Conservation (phyloP, 768 basidiomycete genomes). For the Naganishia friedmannii region DNA sequence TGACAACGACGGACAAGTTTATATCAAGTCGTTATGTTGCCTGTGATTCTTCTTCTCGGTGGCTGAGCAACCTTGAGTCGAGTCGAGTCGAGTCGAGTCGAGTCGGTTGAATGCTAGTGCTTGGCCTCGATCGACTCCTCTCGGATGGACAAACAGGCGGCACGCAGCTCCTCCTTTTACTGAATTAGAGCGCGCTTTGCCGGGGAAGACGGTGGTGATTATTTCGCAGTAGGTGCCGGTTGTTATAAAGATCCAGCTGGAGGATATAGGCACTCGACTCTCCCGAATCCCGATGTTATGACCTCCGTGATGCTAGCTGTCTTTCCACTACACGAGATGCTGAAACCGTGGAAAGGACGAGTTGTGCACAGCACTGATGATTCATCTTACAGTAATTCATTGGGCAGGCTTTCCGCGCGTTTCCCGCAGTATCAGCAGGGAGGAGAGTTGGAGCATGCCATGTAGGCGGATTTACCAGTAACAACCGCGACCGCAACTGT, state of each 20-base stretch:
- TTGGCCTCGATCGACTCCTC: slow-evolving; percentile 4
- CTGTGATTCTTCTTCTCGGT: too few relatives aligned
- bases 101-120: not conserved
- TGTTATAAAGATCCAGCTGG: too few relatives aligned
- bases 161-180: not conserved
- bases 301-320: too few relatives aligned
- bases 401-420: not conserved
- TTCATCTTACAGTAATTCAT: not conserved
- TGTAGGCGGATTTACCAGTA: not conserved
- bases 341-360: too few relatives aligned
- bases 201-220: too few relatives aligned
- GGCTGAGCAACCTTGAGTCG: not conserved
- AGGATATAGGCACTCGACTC: too few relatives aligned
- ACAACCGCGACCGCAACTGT: too few relatives aligned
- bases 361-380: not conserved
- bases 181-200: too few relatives aligned
- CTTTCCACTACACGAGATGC: too few relatives aligned
- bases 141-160: slow-evolving; percentile 5
- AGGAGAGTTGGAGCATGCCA: not conserved
- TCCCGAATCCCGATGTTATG: too few relatives aligned
- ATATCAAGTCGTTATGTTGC: not conserved
- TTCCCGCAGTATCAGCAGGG: not conserved
- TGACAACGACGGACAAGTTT: not conserved
- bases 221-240: too few relatives aligned
- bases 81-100: not conserved